Conservation (phyloP, 345 rosid genomes). For the Aquilaria yunnanensis region DNA sequence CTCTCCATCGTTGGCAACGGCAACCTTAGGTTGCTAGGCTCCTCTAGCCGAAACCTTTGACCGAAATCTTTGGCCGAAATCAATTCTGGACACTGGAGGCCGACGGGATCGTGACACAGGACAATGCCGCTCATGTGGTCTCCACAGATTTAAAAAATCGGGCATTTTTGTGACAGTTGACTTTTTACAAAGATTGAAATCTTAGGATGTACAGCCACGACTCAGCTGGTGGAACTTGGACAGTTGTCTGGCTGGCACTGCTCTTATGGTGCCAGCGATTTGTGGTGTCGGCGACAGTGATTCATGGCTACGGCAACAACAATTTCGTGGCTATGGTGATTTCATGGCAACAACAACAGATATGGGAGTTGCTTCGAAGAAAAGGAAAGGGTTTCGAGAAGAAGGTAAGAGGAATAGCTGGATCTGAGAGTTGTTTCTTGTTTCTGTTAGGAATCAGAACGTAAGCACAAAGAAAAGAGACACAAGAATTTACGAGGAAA, state of each 20-base stretch:
- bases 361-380: too few relatives aligned
- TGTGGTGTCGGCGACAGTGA: constrained; percentile 27
- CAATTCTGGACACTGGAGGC: constrained; percentile 9
- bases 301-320: too few relatives aligned
- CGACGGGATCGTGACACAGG: constrained; percentile 19
- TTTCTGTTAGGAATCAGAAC: too few relatives aligned
- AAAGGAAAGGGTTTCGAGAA: too few relatives aligned
- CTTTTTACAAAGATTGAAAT: constrained; percentile 44
- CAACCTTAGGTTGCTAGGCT: constrained; percentile 22
- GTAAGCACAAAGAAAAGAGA: too few relatives aligned
- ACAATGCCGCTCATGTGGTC: constrained; percentile 1
- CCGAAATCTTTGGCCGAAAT: neutral
- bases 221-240: constrained; percentile 12
- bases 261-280: constrained; percentile 20
- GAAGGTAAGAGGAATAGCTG: too few relatives aligned
- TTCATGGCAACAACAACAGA: too few relatives aligned
- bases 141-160: constrained; percentile 29
- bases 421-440: too few relatives aligned
- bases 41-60: constrained; percentile 26
- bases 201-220: constrained; percentile 34
- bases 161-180: constrained; percentile 25
- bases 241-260: constrained; percentile 40
- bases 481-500: too few relatives aligned
- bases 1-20: constrained; percentile 22
- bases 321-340: too few relatives aligned